Base-by-base conservation (phyloP, 2,329 filamentous ascomycete genomes). In the Botrytis sinoallii region DNA sequence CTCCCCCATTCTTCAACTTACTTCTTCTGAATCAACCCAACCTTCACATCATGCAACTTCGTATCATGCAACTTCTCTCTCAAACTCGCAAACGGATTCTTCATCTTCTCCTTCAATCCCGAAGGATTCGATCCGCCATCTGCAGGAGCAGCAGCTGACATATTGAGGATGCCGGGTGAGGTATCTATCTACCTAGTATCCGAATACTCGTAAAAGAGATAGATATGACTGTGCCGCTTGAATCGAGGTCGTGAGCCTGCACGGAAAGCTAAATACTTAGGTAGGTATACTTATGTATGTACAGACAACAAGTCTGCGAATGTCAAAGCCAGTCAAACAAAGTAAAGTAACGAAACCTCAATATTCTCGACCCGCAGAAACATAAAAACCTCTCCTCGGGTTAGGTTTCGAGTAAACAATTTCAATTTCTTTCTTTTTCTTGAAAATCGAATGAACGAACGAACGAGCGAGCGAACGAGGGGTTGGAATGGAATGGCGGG, bases 11-110 rank as follows among this genome's bases (percentile, higher is more conserved):
- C 22, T 22, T 63, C 29, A 22, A 75, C 81, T 57, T 79, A 89
- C 88, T 91, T 91, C 79, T 88, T 87, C 78, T 91, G 86, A 70
- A 85, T 85, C 48, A 91, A 79, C 59, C 83, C 82, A 71, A 90
- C 82, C 79, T 90, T 91, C 76, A 85, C 83, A 76, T 90, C 87
- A 75, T 88, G 85, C 0, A 91, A 81, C 77, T 86, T 86, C 1
- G 85, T 85, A 65, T 86, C 83, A 65, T 86, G 82, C 5, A 90
- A 81, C 79, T 88, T 89, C 69, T 89, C 87, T 52, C 79, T 76
- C 72, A 87, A 76, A 32, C 83, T 81, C 32, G 82, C 80, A 70
- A 87, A 84, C 8, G 85, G 85, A 46, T 84, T 80, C 80, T 86
- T 89, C 44, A 90, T 77, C 78, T 85, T 87, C 38, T 86, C 80